Base-by-base conservation (phyloP, 352 stramenopile genomes). In the Globisporangium radiosum region DNA sequence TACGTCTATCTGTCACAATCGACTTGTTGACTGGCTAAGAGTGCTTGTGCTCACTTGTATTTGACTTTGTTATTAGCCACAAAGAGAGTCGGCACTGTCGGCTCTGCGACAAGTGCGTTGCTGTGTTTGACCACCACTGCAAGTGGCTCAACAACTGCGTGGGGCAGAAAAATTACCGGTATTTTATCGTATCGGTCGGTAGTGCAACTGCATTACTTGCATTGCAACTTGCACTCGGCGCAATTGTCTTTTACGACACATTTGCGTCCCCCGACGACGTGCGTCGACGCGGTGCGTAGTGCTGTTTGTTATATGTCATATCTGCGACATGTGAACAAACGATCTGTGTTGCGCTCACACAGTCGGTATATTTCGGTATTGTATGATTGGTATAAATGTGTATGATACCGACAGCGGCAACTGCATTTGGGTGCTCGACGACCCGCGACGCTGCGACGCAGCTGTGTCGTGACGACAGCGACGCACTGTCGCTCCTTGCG, bases 121-220 rank as follows among this genome's bases (percentile, higher is more conserved):
- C 85, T 48, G 78, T 92, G 39, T 99, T 99, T 70, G 95, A 99
- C 70, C 95, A 98, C 76, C 95, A 98, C 76, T 98, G 95, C 78
- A 97, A 97, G 63, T 97, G 90, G 94, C 85, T 98, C 36, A 98
- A 98, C 70, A 99, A 97, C 56, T 98, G 95, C 66, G 83, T 98
- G 10, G 94, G 94, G 51, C 78, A 76, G 57, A 91, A 94, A 59
- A 94, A 94, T 69, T 94, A 94, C 58, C 62, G 55, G 59, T 91
- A 75, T 52, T 96, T 96, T 52, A 62, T 96, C 15, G 72, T 66
- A 40, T 91, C 83, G 14, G 82, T 96, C 6, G 64, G 89, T 4
- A 72, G 73, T 19, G 72, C 85, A 0, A 87, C 80, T 13, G 54
- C 79, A 47, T 75, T 94, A 63, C 66, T 91, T 45, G 69, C 71